Base-by-base conservation (phyloP, 2,329 filamentous ascomycete species). In the Apiospora malaysiana region DNA sequence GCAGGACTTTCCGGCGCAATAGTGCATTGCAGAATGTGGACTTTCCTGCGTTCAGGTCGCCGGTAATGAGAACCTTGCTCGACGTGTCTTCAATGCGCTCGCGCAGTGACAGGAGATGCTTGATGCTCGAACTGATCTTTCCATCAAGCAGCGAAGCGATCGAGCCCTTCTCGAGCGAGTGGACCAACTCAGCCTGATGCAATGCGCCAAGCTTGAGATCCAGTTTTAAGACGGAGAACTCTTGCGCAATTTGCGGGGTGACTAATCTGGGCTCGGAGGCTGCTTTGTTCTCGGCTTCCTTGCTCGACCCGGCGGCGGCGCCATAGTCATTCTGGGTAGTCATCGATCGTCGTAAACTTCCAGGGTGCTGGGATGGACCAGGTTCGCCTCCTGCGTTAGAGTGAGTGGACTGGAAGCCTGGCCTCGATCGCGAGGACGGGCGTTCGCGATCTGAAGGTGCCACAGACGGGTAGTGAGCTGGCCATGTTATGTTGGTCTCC, bases 11-110 rank as follows among this genome's bases (percentile, higher is more conserved):
- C 73, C 95, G 90, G 72, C 96, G 92, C 51, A 99, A 83, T 2
- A 99, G 85, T n/a, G 96, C 96, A 81, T 99, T 99, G 84, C 96
- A 99, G 77, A 99, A 99, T 0, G 96, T 99, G 4, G 96, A 99
- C 80, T 99, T 99, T 78, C 96, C 96, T 10, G 96, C 95, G 79
- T 99, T 99, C 69, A 99, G 83, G 79, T 99, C 96, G 78, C 96
- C 96, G 0, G 96, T 99, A 23, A 99, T 91, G 71, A 99, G 84
- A 1, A 99, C 96, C 81, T 99, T 99, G 83, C 95, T 98, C 5
- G 95, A 94, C 0, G 94, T 98, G 81, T 99, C 96, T 80, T 98
- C 96, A 73, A 99, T 99, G 69, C 96, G 91, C 75, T 98, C 96
- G 72, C 94, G 91, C 45, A 99, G 86, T 0, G 93, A 91, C 70